These are phyloP conservation scores for Neobulgaria alba DNA, from an alignment of 2,329 filamentous ascomycete genomes.

Conservation along the genomic window DNA sequence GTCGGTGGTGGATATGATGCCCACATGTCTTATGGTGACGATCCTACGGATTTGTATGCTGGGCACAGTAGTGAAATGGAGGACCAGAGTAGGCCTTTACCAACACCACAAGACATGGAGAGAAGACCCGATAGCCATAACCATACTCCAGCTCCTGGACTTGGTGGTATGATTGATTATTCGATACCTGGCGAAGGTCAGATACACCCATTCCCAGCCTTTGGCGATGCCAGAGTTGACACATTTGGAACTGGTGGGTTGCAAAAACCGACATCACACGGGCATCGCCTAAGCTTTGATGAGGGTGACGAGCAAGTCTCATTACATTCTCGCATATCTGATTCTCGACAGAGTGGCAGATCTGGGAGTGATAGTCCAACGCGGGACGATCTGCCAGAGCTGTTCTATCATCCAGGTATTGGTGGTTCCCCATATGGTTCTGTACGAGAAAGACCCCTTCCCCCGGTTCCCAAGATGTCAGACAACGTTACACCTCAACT, in stretches of 20 bases:
- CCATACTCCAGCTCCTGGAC: slow-evolving; percentile 20
- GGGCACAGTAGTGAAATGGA: slow-evolving; percentile 32
- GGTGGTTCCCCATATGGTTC: slow-evolving; percentile 47
- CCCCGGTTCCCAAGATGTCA: slow-evolving; percentile 45
- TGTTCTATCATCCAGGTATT: slow-evolving; percentile 89
- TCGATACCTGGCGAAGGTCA: slow-evolving; percentile 40
- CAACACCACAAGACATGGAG: slow-evolving; percentile 34
- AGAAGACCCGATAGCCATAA: slow-evolving; percentile 21
- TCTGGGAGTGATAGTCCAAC: slow-evolving; percentile 55
- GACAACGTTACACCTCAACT: slow-evolving; percentile 38
- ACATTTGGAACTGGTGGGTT: slow-evolving; percentile 86
- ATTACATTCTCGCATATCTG: slow-evolving; percentile 46
- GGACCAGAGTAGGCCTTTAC: slow-evolving; percentile 40
- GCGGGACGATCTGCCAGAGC: slow-evolving; percentile 71
- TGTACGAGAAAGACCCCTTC: slow-evolving; percentile 45
- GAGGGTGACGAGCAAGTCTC: slow-evolving; percentile 75
- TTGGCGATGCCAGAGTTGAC: slow-evolving; percentile 52
- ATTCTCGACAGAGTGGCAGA: slow-evolving; percentile 31
- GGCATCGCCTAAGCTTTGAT: slow-evolving; percentile 79
- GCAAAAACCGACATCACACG: slow-evolving; percentile 61
- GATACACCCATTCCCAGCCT: slow-evolving; percentile 48
- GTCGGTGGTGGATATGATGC: slow-evolving; percentile 65
- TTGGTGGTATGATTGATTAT: slow-evolving; percentile 30
- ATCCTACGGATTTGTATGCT: slow-evolving; percentile 25
- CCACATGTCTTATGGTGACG: slow-evolving; percentile 50